These are phyloP conservation scores for Pleurotus eryngii DNA, from an alignment of 768 basidiomycete species.

Conservation along the genomic window DNA sequence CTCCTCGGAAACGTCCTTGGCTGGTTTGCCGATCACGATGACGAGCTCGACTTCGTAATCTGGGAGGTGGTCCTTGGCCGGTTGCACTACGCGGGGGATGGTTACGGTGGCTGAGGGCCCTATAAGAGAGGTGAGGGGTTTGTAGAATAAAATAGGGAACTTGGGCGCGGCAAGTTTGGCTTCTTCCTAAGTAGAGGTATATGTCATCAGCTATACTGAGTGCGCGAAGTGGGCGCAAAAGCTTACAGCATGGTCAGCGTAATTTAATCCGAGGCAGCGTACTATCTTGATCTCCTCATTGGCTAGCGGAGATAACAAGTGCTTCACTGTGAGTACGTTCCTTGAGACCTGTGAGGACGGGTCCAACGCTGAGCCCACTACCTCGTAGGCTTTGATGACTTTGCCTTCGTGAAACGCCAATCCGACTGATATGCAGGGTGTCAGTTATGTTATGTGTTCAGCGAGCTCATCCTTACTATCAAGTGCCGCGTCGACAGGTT, in stretches of 20 bases:
- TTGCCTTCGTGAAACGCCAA: slow-evolving; percentile 48
- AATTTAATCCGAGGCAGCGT: slow-evolving; percentile 78
- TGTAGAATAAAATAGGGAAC: slow-evolving; percentile 80
- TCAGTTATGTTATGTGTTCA: slow-evolving; percentile 2
- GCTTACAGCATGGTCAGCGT: slow-evolving; percentile 73
- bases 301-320: slow-evolving; percentile 67
- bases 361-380: slow-evolving; percentile 67
- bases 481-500: slow-evolving; percentile 64
- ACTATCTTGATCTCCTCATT: slow-evolving; percentile 65
- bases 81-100: slow-evolving; percentile 69
- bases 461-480: slow-evolving; percentile 46
- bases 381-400: slow-evolving; percentile 66
- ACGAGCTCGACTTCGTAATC: slow-evolving; percentile 84
- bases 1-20: slow-evolving; percentile 74
- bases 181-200: slow-evolving; percentile 47
- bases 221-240: slow-evolving; percentile 15
- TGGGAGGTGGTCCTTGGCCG: slow-evolving; percentile 64
- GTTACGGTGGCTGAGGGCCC: slow-evolving; percentile 64
- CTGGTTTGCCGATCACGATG: slow-evolving; percentile 79
- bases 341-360: slow-evolving; percentile 60
- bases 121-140: slow-evolving; percentile 67
- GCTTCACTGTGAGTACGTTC: slow-evolving; percentile 65
- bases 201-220: not conserved
- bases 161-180: slow-evolving; percentile 59
- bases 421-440: slow-evolving; percentile 44